Conservation (phyloP, 106 monocot genomes). For the Dendrobium huoshanense region DNA sequence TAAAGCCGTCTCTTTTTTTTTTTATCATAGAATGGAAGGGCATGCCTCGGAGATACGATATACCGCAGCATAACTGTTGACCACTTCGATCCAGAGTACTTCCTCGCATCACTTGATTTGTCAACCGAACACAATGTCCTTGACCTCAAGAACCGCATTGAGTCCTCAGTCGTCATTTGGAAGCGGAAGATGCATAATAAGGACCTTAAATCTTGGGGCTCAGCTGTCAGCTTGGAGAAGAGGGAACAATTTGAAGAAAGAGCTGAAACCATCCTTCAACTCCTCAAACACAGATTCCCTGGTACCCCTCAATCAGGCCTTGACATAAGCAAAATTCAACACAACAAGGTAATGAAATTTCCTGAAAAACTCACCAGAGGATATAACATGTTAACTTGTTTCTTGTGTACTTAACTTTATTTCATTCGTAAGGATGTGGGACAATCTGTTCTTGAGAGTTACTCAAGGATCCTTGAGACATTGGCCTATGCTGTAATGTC, state of each 20-base stretch:
- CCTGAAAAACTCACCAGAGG: not conserved
- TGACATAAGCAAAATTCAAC: slow-evolving; percentile 84
- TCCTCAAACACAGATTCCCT: slow-evolving; percentile 78
- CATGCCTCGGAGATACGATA: slow-evolving; percentile 51
- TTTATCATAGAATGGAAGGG: slow-evolving; percentile 42
- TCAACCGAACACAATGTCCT: slow-evolving; percentile 72
- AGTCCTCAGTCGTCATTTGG: slow-evolving; percentile 83
- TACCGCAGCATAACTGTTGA: slow-evolving; percentile 58
- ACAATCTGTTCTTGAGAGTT: slow-evolving; percentile 61
- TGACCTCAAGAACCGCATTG: slow-evolving; percentile 78
- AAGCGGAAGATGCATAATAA: slow-evolving; percentile 91
- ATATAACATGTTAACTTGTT: not conserved
- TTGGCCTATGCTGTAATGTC: slow-evolving; percentile 62
- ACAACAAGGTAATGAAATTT: slow-evolving; percentile 51
- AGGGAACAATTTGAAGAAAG: slow-evolving; percentile 93
- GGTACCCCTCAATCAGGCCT: slow-evolving; percentile 83
- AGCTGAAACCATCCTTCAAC: slow-evolving; percentile 75
- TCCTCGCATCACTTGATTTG: slow-evolving; percentile 55
- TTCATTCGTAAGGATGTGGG: slow-evolving; percentile 45
- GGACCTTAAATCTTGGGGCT: slow-evolving; percentile 79
- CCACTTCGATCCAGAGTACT: slow-evolving; percentile 51
- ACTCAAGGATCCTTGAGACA: slow-evolving; percentile 61
- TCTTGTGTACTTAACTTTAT: not conserved
- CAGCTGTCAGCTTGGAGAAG: slow-evolving; percentile 75
- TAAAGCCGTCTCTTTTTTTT: not conserved